Conservation (phyloP, 768 basidiomycete species). For the Pleurotus djamor region DNA sequence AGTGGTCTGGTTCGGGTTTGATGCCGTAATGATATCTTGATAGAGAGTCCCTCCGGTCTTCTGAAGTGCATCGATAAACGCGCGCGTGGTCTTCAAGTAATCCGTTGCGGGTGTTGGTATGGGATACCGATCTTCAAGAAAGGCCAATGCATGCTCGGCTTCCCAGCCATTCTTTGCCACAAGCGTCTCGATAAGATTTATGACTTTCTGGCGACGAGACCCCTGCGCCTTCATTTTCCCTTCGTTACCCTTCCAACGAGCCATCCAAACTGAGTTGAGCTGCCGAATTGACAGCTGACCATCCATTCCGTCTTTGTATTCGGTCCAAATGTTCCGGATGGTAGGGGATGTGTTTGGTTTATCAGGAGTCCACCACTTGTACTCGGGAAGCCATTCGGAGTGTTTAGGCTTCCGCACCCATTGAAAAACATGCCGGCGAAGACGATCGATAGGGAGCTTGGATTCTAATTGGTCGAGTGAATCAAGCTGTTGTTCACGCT, state of each 20-base stretch:
- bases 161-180: constrained; percentile 17
- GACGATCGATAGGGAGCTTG: neutral
- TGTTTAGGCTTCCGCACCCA: constrained; percentile 18
- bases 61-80: constrained; percentile 12
- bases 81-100: constrained; percentile 9
- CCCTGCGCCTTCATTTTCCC: constrained; percentile 17
- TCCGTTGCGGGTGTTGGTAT: constrained; percentile 10
- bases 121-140: constrained; percentile 17
- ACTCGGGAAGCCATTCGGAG: constrained; percentile 21
- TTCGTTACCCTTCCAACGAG: constrained; percentile 21
- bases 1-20: too few species aligned
- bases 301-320: constrained; percentile 21
- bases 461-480: neutral
- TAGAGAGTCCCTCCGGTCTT: constrained; percentile 7
- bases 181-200: constrained; percentile 17
- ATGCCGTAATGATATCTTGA: neutral
- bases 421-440: constrained; percentile 14
- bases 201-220: constrained; percentile 17
- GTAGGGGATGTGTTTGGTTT: neutral
- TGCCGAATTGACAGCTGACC: constrained; percentile 18
- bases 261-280: constrained; percentile 9
- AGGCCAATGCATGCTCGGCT: constrained; percentile 15
- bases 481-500: constrained; percentile 4
- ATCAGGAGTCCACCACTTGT: constrained; percentile 12
- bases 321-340: constrained; percentile 24